These are phyloP conservation scores for Bondarzewia mesenterica DNA, from an alignment of 1,284 basidiomycete species.

Conservation along the genomic window DNA sequence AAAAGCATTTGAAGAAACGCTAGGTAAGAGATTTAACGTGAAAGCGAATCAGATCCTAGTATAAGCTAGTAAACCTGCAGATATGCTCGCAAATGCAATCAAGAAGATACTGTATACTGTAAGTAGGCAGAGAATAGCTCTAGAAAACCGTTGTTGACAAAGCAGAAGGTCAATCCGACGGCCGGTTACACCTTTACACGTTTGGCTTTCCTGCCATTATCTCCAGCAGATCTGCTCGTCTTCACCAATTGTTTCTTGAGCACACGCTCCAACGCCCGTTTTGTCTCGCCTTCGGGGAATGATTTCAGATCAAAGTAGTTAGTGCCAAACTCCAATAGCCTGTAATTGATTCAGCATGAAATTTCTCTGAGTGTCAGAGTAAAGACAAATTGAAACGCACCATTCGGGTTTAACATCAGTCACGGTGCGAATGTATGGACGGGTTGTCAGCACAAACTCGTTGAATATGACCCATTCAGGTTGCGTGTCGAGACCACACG, in stretches of 20 bases:
- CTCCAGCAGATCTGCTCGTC: background rate
- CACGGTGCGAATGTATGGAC: constrained; percentile 86
- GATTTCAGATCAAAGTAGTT: constrained; percentile 70
- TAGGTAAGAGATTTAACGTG: no score
- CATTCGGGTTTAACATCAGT: constrained; percentile 88
- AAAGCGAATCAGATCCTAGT: no score
- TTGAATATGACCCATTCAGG: constrained; percentile 99
- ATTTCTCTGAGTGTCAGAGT: background rate
- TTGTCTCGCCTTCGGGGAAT: constrained; percentile 71
- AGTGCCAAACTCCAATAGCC: constrained; percentile 79
- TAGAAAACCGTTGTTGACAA: no score
- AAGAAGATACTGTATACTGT: no score
- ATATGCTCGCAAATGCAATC: no score
- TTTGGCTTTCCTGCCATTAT: background rate
- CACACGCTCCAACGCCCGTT: constrained; percentile 52
- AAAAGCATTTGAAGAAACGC: no score
- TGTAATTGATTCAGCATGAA: constrained; percentile 19
- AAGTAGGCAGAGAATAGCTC: no score
- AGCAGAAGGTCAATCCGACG: background rate
- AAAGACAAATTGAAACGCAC: constrained; percentile 32
- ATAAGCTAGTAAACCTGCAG: no score
- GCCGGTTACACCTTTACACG: background rate
- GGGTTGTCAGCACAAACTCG: constrained; percentile 93
- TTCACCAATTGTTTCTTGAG: constrained; percentile 25
- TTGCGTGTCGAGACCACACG: constrained; percentile 85